phyloP scores from a whole-genome alignment of 352 stramenopile genomes.

The Globisporangium megalacanthum region DNA sequence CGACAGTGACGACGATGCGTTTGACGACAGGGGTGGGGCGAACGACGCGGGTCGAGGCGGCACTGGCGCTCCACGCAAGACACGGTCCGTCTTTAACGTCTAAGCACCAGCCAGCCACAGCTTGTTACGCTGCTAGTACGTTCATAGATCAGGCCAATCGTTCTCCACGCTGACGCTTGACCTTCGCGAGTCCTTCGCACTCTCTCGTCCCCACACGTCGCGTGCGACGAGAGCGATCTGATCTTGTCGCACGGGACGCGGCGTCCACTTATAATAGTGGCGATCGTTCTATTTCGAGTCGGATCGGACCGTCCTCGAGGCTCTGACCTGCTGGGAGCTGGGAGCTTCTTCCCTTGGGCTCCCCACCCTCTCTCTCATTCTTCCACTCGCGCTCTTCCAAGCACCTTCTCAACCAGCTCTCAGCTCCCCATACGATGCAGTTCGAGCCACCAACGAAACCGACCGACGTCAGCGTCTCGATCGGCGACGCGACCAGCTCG shows the following conservation, averaged over 20 bases:
- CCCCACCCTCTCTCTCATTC: conserved; percentile 22
- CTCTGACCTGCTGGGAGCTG: too few relatives aligned
- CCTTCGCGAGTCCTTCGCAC: too few relatives aligned
- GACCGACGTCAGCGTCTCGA: conserved; percentile 35
- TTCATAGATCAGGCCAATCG: too few relatives aligned
- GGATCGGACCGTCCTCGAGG: too few relatives aligned
- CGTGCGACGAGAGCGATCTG: too few relatives aligned
- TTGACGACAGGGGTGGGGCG: background rate
- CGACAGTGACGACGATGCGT: conserved; percentile 17
- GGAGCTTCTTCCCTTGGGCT: too few relatives aligned
- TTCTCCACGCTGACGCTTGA: too few relatives aligned
- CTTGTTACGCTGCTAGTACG: too few relatives aligned
- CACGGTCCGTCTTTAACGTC: conserved; percentile 32
- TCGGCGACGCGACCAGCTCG: conserved; percentile 23
- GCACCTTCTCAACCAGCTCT: conserved; percentile 6
- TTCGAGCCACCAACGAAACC: conserved; percentile 51
- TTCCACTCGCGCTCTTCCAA: conserved; percentile 12
- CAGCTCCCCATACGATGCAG: conserved; percentile 27
- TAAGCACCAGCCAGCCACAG: conserved; percentile 4
- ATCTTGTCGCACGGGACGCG: too few relatives aligned
- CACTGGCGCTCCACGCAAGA: conserved; percentile 18
- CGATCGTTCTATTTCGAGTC: too few relatives aligned
- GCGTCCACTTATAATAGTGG: too few relatives aligned
- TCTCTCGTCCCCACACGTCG: too few relatives aligned
- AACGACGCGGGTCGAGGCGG: background rate